phyloP scores from a whole-genome alignment of 345 rosid species.

The Dimocarpus longan region DNA sequence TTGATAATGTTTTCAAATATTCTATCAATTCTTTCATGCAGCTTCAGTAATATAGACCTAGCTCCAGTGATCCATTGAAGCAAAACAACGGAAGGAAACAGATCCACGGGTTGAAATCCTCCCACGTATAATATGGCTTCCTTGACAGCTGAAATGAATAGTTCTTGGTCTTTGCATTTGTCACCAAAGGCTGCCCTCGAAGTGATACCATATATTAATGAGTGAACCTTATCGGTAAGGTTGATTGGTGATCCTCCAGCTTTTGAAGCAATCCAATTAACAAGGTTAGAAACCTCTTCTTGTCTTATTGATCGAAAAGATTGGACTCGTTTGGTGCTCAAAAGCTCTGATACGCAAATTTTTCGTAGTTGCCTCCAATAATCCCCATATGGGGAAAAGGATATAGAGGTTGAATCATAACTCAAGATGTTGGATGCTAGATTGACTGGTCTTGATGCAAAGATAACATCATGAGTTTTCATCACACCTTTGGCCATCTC shows the following conservation, averaged over 20 bases:
- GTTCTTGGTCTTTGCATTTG: conserved; percentile 23
- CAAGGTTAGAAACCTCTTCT: conserved; percentile 18
- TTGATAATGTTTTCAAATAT: not conserved
- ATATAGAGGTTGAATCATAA: conserved; percentile 19
- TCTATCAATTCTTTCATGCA: not conserved
- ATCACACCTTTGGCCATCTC: conserved; percentile 32
- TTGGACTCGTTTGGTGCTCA: no score
- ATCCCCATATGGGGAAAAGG: conserved; percentile 26
- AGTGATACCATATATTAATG: conserved; percentile 4
- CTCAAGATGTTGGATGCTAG: not conserved
- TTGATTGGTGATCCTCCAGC: conserved; percentile 22
- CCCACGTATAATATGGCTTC: not conserved
- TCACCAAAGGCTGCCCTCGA: conserved; percentile 28
- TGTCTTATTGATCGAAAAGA: no score
- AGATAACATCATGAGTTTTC: conserved; percentile 33
- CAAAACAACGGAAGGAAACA: no score
- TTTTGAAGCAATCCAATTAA: not conserved
- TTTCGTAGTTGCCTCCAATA: conserved; percentile 30
- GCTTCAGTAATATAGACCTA: not conserved
- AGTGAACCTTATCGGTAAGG: conserved; percentile 19
- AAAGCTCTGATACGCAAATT: conserved; percentile 12
- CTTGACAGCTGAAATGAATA: not conserved
- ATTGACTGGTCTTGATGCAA: conserved; percentile 26
- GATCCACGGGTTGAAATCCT: not conserved
- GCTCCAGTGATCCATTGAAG: not conserved